Evolutionary conservation across 1,284 basidiomycete species (phyloP).

Genomic region (Irpex sp.): DNA sequence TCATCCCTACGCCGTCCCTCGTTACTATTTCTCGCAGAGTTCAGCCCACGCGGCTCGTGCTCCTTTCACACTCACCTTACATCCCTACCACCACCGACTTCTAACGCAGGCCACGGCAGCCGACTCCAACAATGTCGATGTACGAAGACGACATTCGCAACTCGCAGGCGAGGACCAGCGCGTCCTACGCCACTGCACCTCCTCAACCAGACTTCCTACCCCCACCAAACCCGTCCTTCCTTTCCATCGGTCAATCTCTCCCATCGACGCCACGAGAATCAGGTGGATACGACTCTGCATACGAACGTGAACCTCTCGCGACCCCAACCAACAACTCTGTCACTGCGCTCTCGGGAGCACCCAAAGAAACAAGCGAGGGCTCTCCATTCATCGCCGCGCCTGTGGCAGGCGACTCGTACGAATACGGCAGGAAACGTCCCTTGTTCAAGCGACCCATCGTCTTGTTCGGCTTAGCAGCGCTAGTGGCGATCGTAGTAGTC

Average conservation of each 20-base stretch:
- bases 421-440: neutral
- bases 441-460: conserved; percentile 23
- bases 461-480: conserved; percentile 16
- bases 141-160: neutral
- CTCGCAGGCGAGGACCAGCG: neutral
- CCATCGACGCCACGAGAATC: neutral
- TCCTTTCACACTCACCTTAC: neutral
- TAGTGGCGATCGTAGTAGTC: conserved; percentile 27
- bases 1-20: neutral
- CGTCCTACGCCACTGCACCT: neutral
- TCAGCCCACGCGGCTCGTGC: neutral
- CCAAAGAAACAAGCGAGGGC: neutral
- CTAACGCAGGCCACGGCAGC: neutral
- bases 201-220: neutral
- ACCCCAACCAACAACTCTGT: neutral
- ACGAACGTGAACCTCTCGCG: neutral
- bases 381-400: neutral
- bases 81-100: neutral
- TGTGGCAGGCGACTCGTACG: neutral
- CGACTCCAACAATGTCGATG: neutral
- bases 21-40: neutral
- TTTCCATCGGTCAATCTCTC: conserved; percentile 2
- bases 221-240: neutral
- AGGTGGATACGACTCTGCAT: neutral
- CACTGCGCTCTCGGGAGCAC: neutral